Evolutionary conservation across 75 land plant genomes (phyloP).

Genomic region (Adiantum capillusveneris): DNA sequence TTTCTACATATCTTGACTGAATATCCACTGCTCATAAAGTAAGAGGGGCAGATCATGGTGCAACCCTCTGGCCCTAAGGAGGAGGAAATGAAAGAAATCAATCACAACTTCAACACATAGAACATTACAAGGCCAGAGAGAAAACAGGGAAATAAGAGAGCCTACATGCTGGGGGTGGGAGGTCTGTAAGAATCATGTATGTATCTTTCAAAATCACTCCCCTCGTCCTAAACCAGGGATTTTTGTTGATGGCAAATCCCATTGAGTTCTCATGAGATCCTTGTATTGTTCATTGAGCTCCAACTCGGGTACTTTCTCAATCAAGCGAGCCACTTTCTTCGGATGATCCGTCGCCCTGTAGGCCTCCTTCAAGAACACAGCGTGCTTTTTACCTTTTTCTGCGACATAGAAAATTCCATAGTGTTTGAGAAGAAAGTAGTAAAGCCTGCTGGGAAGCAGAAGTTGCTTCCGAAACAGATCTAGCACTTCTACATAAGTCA

Average conservation of each 20-base stretch:
- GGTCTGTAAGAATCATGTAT: no score
- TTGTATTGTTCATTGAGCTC: constrained; percentile 1
- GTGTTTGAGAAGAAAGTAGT: neutral
- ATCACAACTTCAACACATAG: no score
- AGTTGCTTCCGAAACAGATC: neutral
- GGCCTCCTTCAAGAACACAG: constrained; percentile 3
- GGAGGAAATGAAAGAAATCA: no score
- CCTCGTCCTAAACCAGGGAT: constrained; percentile 1
- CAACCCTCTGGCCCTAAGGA: no score
- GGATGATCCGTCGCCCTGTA: constrained; percentile 6
- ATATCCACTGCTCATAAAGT: no score
- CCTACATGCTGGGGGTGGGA: no score
- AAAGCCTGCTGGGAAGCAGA: constrained; percentile 2
- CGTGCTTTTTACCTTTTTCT: constrained; percentile 1
- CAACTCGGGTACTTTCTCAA: constrained; percentile 5
- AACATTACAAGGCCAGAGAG: no score
- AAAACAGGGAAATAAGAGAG: no score
- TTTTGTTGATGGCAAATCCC: neutral
- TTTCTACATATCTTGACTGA: no score
- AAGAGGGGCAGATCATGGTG: no score
- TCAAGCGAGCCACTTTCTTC: constrained; percentile 3
- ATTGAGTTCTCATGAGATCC: neutral
- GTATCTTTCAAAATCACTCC: no score
- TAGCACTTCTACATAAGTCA: constrained; percentile 1
- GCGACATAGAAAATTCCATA: neutral